These are phyloP conservation scores for Tolypocladium nubicola DNA, from an alignment of 2,329 filamentous ascomycete species.

Conservation along the genomic window DNA sequence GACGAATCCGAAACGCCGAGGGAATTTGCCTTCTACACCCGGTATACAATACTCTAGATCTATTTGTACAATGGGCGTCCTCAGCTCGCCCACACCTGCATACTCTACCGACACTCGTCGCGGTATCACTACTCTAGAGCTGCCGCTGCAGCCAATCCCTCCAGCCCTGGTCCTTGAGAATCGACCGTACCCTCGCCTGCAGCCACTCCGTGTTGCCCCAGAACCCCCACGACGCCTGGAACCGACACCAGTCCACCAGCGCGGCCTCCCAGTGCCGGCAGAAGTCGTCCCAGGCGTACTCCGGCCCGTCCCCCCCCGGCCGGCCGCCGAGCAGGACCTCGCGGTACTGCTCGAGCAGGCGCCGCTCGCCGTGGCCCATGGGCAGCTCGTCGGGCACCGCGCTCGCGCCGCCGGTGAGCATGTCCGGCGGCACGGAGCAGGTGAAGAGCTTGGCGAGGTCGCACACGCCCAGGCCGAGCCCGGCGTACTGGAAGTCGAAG, in stretches of 20 bases:
- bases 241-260: constrained; percentile 56
- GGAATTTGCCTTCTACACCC: no score
- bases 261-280: constrained; percentile 55
- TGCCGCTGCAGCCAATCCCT: constrained; percentile 28
- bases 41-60: not conserved
- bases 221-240: constrained; percentile 51
- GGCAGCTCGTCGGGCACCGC: constrained; percentile 24
- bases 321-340: constrained; percentile 16
- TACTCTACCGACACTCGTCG: not conserved
- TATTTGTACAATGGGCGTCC: no score
- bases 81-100: not conserved
- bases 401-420: constrained; percentile 29
- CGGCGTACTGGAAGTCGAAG: constrained; percentile 61
- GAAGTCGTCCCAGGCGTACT: constrained; percentile 45
- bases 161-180: constrained; percentile 35
- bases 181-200: constrained; percentile 39
- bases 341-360: constrained; percentile 41
- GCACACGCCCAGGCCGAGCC: constrained; percentile 52
- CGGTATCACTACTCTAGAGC: not conserved
- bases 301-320: not conserved
- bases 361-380: constrained; percentile 40
- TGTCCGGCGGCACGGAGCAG: constrained; percentile 46
- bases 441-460: constrained; percentile 59
- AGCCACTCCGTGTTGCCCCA: constrained; percentile 52
- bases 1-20: no score